phyloP scores from a whole-genome alignment of 1,284 basidiomycete species.

The Sutorius eximius region DNA sequence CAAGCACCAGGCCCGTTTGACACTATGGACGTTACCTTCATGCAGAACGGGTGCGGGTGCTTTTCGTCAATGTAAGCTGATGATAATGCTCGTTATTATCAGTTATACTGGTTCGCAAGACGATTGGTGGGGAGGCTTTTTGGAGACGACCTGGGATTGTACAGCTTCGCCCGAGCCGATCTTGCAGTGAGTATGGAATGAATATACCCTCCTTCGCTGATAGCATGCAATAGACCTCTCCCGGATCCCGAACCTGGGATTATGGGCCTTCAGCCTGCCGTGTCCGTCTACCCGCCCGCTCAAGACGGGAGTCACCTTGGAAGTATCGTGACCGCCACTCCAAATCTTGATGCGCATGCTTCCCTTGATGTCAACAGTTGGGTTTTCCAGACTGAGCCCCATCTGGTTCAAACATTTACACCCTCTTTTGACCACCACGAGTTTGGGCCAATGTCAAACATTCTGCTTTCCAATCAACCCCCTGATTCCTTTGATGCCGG shows the following conservation, averaged over 20 bases:
- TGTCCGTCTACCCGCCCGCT: too few relatives aligned
- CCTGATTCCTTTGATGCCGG: too few relatives aligned
- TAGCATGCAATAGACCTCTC: not conserved
- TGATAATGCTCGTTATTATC: not conserved
- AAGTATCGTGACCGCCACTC: too few relatives aligned
- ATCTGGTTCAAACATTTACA: not conserved
- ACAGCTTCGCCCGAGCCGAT: slow-evolving; percentile 4
- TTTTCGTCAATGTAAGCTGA: not conserved
- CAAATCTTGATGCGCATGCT: not conserved
- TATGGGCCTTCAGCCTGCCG: not conserved
- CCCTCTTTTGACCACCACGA: not conserved
- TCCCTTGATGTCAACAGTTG: too few relatives aligned
- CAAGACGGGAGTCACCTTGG: too few relatives aligned
- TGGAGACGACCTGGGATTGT: fast-evolving
- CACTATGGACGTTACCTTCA: not conserved
- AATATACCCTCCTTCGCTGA: not conserved
- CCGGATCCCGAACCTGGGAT: not conserved
- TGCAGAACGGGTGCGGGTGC: not conserved
- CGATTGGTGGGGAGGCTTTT: not conserved
- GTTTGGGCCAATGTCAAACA: not conserved
- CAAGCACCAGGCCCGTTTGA: not conserved
- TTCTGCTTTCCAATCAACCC: not conserved
- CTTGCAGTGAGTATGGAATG: slow-evolving; percentile 3
- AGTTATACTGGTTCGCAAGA: not conserved
- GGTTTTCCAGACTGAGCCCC: not conserved